phyloP scores from a whole-genome alignment of 805 yeast genomes.

The Saccharomycopsis olivae region DNA sequence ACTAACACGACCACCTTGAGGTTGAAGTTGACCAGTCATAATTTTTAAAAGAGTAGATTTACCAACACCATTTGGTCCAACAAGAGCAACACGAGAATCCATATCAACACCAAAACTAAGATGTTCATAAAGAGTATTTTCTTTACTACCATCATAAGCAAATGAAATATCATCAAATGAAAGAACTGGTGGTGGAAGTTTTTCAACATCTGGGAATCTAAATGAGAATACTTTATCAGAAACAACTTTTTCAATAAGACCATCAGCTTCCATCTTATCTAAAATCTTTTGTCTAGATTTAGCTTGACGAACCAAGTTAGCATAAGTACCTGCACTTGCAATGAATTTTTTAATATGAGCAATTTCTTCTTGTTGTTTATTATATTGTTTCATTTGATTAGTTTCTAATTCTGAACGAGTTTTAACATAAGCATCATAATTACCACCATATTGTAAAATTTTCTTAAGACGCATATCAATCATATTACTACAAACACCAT shows the following conservation, averaged over 20 bases:
- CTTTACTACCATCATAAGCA: constrained; percentile 74
- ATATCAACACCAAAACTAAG: constrained; percentile 97
- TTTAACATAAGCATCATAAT: constrained; percentile 93
- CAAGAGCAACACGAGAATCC: constrained; percentile 97
- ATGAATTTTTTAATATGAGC: constrained; percentile 96
- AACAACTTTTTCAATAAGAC: constrained; percentile 84
- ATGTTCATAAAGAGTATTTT: constrained; percentile 80
- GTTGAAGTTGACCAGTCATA: constrained; percentile 88
- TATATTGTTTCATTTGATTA: constrained; percentile 95
- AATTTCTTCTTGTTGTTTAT: constrained; percentile 97
- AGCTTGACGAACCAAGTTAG: constrained; percentile 96
- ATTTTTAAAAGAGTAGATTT: constrained; percentile 90
- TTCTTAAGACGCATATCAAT: constrained; percentile 88
- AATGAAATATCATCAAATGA: constrained; percentile 93
- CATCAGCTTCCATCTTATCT: constrained; percentile 99
- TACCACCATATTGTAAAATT: constrained; percentile 84
- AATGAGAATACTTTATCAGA: constrained; percentile 90
- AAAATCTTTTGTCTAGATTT: constrained; percentile 98
- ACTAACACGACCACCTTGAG: constrained; percentile 91
- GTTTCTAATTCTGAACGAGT: constrained; percentile 90
- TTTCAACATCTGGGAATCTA: constrained; percentile 67
- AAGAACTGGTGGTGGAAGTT: constrained; percentile 97
- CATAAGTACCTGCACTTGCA: constrained; percentile 99
- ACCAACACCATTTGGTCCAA: constrained; percentile 99
- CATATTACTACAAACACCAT: constrained; percentile 98